Conservation (phyloP, 2,329 filamentous ascomycete genomes). For the Fusarium tanahbumbuense region DNA sequence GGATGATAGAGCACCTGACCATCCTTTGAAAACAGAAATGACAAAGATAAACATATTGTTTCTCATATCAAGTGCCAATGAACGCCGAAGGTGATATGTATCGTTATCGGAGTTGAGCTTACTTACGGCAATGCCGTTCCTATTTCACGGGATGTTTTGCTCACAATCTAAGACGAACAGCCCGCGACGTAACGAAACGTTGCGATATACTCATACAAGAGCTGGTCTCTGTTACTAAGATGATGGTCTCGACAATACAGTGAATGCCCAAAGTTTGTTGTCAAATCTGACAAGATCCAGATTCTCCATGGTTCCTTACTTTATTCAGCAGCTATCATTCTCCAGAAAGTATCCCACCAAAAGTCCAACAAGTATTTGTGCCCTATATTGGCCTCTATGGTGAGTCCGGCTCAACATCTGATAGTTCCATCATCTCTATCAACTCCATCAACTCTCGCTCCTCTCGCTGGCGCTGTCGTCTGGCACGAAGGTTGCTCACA, state of each 20-base stretch:
- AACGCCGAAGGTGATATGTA: neutral
- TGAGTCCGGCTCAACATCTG: neutral
- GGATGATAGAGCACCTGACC: conserved; percentile 38
- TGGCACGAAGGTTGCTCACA: neutral
- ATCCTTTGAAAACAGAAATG: conserved; percentile 26
- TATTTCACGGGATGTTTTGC: conserved; percentile 3
- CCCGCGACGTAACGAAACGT: conserved; percentile 2
- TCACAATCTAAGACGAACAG: neutral
- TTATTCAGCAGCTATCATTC: neutral
- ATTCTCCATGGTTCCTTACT: neutral
- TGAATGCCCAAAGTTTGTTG: neutral
- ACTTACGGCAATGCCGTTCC: neutral
- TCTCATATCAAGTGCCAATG: neutral
- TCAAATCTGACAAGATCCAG: neutral
- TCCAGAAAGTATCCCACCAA: neutral
- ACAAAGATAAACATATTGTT: conserved; percentile 26
- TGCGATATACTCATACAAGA: neutral
- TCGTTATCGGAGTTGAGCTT: neutral
- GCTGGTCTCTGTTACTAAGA: neutral
- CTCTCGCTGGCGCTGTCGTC: neutral
- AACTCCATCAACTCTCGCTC: neutral
- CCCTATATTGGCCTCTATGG: neutral
- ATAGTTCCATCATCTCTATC: neutral
- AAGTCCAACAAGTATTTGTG: neutral
- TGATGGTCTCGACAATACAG: neutral